Percentiles rank a stretch among this genome's conserved stretches.
phyloP scores from a whole-genome alignment of 2,329 filamentous ascomycete genomes.

The Knufia fluminis region DNA sequence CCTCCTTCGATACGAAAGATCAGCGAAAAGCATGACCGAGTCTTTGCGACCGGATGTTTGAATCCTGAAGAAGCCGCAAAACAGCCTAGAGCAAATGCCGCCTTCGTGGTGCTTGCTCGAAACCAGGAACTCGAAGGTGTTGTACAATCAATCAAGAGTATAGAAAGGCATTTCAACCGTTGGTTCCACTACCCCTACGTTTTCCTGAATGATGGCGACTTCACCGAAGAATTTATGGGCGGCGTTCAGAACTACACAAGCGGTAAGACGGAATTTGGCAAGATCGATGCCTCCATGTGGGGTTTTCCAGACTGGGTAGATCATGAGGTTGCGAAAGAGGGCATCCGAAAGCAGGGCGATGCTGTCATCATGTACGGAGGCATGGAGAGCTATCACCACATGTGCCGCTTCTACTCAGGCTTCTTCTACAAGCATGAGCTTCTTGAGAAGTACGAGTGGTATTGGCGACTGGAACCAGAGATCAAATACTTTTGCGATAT shows the following conservation, averaged over 20 bases:
- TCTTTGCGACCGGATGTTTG: constrained; percentile 84
- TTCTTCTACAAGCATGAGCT: constrained; percentile 98
- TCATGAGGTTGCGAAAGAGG: constrained; percentile 84
- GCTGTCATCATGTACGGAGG: constrained; percentile 98
- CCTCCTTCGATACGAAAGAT: constrained; percentile 94
- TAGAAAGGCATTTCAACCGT: constrained; percentile 96
- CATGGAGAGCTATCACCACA: constrained; percentile 96
- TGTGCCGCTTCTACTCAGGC: constrained; percentile 99
- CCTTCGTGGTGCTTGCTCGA: constrained; percentile 87
- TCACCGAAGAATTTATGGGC: constrained; percentile 89
- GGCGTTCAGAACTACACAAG: constrained; percentile 86
- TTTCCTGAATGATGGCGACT: constrained; percentile 94
- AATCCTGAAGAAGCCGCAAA: constrained; percentile 62
- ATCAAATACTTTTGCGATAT: constrained; percentile 99
- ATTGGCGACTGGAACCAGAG: constrained; percentile 97
- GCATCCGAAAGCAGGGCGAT: constrained; percentile 93
- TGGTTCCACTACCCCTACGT: constrained; percentile 99
- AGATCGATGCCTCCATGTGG: constrained; percentile 86
- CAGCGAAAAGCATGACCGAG: constrained; percentile 92
- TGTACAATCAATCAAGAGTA: constrained; percentile 91
- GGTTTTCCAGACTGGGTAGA: constrained; percentile 96
- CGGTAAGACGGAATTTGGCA: constrained; percentile 78
- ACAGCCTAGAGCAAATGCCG: constrained; percentile 78
- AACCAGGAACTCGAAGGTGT: constrained; percentile 97
- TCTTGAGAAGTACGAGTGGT: constrained; percentile 96